Evolutionary conservation across 2,329 filamentous ascomycete genomes (phyloP).

Genomic region (Talaromyces verruculosus): DNA sequence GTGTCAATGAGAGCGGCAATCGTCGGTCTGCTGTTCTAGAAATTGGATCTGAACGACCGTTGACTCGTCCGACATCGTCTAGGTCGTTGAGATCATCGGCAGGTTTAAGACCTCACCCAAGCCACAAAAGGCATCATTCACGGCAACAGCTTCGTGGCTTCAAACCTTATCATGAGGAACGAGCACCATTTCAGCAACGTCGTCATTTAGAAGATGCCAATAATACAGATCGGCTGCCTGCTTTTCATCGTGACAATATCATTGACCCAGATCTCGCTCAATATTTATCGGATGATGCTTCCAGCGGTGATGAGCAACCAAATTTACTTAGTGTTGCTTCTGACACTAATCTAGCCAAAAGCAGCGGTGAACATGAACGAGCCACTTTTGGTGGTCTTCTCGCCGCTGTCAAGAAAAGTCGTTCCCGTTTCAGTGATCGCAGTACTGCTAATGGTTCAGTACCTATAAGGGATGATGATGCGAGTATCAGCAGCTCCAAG

Average conservation of each 20-base stretch:
- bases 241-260: slow-evolving; percentile 98
- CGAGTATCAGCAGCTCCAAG: slow-evolving; percentile 63
- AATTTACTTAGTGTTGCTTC: slow-evolving; percentile 77
- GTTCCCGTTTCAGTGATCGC: slow-evolving; percentile 71
- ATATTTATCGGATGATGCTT: slow-evolving; percentile 92
- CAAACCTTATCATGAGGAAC: slow-evolving; percentile 70
- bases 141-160: slow-evolving; percentile 80
- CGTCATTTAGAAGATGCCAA: slow-evolving; percentile 66
- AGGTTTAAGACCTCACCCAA: slow-evolving; percentile 69
- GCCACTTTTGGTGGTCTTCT: slow-evolving; percentile 70
- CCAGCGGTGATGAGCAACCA: slow-evolving; percentile 88
- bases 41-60: slow-evolving; percentile 73
- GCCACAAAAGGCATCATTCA: slow-evolving; percentile 83
- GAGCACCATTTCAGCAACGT: slow-evolving; percentile 83
- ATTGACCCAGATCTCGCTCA: slow-evolving; percentile 94
- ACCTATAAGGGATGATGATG: slow-evolving; percentile 64
- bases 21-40: slow-evolving; percentile 86
- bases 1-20: slow-evolving; percentile 72
- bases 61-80: slow-evolving; percentile 90
- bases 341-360: slow-evolving; percentile 62
- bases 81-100: slow-evolving; percentile 78
- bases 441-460: slow-evolving; percentile 70
- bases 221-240: slow-evolving; percentile 69
- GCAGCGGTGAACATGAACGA: slow-evolving; percentile 69
- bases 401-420: slow-evolving; percentile 71